These are phyloP conservation scores for Plasmodium fragile DNA, from an alignment of 169 alveolate species.

Conservation along the genomic window DNA sequence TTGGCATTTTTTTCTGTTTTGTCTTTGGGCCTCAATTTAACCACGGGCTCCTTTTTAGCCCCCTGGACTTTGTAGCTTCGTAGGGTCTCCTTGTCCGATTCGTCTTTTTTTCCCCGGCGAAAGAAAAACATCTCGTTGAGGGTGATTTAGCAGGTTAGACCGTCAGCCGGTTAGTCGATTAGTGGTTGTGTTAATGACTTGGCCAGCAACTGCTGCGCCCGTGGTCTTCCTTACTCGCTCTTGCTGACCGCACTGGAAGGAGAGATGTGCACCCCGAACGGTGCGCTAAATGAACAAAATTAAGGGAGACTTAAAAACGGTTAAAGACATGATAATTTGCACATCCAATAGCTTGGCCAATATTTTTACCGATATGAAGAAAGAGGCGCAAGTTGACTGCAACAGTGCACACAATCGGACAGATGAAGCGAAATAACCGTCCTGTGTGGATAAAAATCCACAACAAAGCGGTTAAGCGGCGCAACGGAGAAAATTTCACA, in stretches of 20 bases:
- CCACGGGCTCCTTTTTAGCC: not conserved
- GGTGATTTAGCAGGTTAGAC: not conserved
- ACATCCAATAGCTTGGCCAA: not conserved
- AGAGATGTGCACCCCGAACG: not conserved
- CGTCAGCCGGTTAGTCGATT: not conserved
- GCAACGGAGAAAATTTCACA: not conserved
- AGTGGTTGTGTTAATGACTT: not conserved
- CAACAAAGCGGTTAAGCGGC: not conserved
- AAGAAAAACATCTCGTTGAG: not conserved
- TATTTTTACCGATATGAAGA: not conserved
- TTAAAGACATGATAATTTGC: not conserved
- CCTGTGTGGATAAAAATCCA: not conserved
- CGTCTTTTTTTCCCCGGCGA: slow-evolving; percentile 7
- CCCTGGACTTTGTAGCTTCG: not conserved
- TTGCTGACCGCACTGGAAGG: not conserved
- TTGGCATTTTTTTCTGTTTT: not conserved
- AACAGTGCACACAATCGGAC: not conserved
- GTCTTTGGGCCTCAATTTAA: not conserved
- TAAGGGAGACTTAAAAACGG: not conserved
- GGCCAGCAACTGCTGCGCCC: not conserved
- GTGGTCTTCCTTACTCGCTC: not conserved
- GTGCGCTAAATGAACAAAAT: not conserved
- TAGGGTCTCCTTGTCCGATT: not conserved
- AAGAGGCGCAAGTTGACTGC: not conserved
- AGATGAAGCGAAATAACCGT: not conserved